Base-by-base conservation (phyloP, 2,329 filamentous ascomycete genomes). In the Claviceps citrina region DNA sequence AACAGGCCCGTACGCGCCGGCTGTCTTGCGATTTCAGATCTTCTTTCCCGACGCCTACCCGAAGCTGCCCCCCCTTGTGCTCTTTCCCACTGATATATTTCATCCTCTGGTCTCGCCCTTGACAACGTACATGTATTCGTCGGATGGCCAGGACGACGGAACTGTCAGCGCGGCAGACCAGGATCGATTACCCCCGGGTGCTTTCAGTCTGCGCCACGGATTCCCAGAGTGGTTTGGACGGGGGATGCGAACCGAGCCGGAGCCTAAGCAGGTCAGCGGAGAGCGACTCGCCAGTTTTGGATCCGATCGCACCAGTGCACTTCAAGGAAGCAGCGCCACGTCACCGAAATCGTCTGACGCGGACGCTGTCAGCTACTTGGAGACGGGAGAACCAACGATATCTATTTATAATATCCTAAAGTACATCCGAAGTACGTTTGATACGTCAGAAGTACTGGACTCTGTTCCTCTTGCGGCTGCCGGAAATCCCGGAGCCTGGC, bases 81-180 rank as follows among this genome's bases (percentile, higher is more conserved):
- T 81, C 40, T 94, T 98, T 60, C 74, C 77, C 34, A 93, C 84
- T 49, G 89, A 96, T 56, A 81, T 96, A 49, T 98, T 96, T 59
- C 89, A 98, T 57, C 89, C 89, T 15, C 70, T 98, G 31, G 79
- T 96, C 49, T 86, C 87, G 7, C 87, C 91, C 28, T 70, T 93
- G 45, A 94, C 86, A n/a, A 94, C 85, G 3, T 93, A 94, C 61
- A 91, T 84, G 55, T 93, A 93, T 64, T 82, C 84, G 31, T 86
- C 84, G 45, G 79, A 81, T 42, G 76, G 81, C 27, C 75, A 82
- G 45, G 78, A 78, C 45, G 72, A 73, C 41, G 84, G 83, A 36
- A 84, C 84, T 0, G 80, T 87, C 45, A 89, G 83, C 56, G 84
- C 85, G 7, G 81, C 78, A 2, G 85, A 94, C 50, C 78, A 84